Evolutionary conservation across 179 eudicot genomes (phyloP).

Genomic region (Beta lomatogona): DNA sequence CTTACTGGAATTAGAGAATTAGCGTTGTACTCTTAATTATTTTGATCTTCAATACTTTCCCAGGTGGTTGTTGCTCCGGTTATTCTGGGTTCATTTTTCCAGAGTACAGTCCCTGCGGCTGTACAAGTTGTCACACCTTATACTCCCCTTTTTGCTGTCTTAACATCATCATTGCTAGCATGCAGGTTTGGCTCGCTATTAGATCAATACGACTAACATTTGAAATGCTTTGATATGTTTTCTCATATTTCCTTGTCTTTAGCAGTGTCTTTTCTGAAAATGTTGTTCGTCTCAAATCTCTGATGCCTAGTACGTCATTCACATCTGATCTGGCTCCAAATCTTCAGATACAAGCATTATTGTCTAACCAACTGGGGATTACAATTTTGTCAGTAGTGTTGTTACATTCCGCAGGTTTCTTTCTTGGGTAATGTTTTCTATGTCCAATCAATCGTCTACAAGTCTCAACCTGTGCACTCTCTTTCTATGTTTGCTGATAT

Average conservation of each 20-base stretch:
- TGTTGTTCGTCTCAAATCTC: constrained; percentile 52
- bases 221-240: background rate
- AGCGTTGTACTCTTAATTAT: background rate
- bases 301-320: constrained; percentile 38
- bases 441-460: background rate
- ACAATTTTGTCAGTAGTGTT: constrained; percentile 49
- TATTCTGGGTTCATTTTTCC: constrained; percentile 59
- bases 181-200: constrained; percentile 50
- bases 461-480: background rate
- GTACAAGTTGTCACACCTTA: constrained; percentile 53
- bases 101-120: constrained; percentile 54
- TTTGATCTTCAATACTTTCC: background rate
- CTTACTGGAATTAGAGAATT: background rate
- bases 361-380: constrained; percentile 54
- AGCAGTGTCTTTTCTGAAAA: constrained; percentile 71
- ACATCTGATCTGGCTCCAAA: constrained; percentile 39
- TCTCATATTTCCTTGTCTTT: constrained; percentile 2
- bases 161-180: constrained; percentile 60
- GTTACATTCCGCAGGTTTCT: constrained; percentile 65
- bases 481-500: background rate
- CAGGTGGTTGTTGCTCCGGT: constrained; percentile 77
- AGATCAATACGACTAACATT: too few species aligned
- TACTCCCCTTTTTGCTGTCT: constrained; percentile 63
- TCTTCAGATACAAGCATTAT: constrained; percentile 38
- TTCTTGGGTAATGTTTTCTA: constrained; percentile 55